Evolutionary conservation across 176 grass and related monocot species (phyloP).

Genomic region (Oryza meyeriana): DNA sequence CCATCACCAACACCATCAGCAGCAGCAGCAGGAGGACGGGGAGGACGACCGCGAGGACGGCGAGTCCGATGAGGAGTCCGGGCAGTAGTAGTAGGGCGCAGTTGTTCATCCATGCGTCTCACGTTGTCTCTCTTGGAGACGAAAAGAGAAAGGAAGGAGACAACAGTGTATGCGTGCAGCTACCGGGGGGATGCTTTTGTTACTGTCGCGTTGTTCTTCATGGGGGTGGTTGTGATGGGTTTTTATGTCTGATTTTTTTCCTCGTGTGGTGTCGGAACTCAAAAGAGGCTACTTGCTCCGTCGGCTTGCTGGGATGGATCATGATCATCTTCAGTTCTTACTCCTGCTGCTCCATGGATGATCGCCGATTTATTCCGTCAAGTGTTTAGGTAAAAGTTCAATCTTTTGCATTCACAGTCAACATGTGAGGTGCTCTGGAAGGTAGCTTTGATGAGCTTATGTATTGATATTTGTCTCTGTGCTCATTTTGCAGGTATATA

Average conservation of each 20-base stretch:
- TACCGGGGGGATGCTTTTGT: slow-evolving; percentile 38
- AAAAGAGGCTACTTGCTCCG: slow-evolving; percentile 43
- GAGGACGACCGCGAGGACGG: slow-evolving; percentile 56
- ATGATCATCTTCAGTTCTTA: slow-evolving; percentile 37
- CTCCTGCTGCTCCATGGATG: slow-evolving; percentile 23
- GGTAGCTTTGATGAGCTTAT: neutral
- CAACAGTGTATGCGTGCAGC: slow-evolving; percentile 36
- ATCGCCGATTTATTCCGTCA: neutral
- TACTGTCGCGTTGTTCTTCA: slow-evolving; percentile 40
- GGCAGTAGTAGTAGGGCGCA: slow-evolving; percentile 39
- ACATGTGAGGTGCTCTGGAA: neutral
- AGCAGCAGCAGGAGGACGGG: slow-evolving; percentile 55
- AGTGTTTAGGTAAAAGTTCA: slow-evolving; percentile 11
- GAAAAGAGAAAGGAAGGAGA: neutral
- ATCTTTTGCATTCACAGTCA: neutral
- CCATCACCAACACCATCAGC: slow-evolving; percentile 40
- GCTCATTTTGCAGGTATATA: slow-evolving; percentile 36
- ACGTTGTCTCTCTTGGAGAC: slow-evolving; percentile 13
- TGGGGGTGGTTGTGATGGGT: slow-evolving; percentile 44
- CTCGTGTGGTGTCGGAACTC: slow-evolving; percentile 38
- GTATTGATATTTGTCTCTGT: neutral
- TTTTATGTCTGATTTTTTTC: slow-evolving; percentile 54
- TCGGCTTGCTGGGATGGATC: slow-evolving; percentile 30
- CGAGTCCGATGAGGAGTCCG: slow-evolving; percentile 57
- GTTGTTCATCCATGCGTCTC: neutral